Evolutionary conservation across 306 rosid genomes (phyloP), one percentile per base, ranked within the genome.

Genomic region (Gastrolobium villosum): DNA sequence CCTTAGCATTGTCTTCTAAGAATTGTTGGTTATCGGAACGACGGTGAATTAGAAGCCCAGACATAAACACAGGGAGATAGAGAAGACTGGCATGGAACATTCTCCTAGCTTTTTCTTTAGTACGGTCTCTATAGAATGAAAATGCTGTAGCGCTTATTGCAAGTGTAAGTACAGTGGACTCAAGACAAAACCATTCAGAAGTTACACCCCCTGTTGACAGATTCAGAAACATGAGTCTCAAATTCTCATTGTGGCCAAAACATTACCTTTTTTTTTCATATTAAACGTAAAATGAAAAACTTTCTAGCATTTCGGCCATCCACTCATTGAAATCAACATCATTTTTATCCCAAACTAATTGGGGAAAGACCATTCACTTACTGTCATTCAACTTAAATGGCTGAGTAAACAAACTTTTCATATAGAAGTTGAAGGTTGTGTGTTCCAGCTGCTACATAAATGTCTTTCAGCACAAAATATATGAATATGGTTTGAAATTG

Each of bases 21-120:
- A 81, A 31, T 65, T 87, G 89, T 50, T 79, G 81, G 60, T 87
- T 67, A 30, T 89, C 86, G 0, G 90, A 57, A 31, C 82, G 84
- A 13, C 99, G 97, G 84, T 95, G 99, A 35, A 95, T n/a, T 15
- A 95, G 74, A 78, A 95, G 90, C 74, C 99, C 97, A 0, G 94
- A 82, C 99, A 92, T 95, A 82, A 95, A 95, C 36, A 92, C 91
- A 5, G 99, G 98, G 28, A 95, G 99, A 78, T 92, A 91, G 31
- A 95, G 88, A 77, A 95, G 99, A 79, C 99, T 95, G 61, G 99
- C 99, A 15, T 89, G 70, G 83, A 95, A 92, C 98, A 95, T 95
- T 86, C 87, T 88, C 74, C 97, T 87, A 10, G 99, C 97, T 72
- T 90, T 90, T 64, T 87, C 90, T 65, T 41, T 82, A 1, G 94